Evolutionary conservation across 441 rosid genomes (phyloP).

Genomic region (Omphalea diandra): DNA sequence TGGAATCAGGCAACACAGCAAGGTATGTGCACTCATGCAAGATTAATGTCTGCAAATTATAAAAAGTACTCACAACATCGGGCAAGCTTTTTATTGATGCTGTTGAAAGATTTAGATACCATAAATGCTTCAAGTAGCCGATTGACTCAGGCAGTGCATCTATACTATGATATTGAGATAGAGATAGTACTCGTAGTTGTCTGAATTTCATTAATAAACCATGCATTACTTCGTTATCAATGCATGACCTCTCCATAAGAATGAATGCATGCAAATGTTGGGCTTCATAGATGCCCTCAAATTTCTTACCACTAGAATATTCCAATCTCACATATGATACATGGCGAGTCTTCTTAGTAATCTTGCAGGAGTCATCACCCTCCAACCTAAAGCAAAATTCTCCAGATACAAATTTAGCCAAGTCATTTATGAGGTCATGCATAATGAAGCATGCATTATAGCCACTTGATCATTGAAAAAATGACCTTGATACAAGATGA

Average conservation of each 20-base stretch:
- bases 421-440: conserved; percentile 33
- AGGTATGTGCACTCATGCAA: conserved; percentile 14
- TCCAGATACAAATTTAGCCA: conserved; percentile 26
- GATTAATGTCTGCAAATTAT: conserved; percentile 18
- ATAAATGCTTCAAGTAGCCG: conserved; percentile 15
- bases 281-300: conserved; percentile 11
- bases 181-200: conserved; percentile 6
- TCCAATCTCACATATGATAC: conserved; percentile 8
- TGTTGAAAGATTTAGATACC: conserved; percentile 18
- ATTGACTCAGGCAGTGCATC: conserved; percentile 13
- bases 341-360: conserved; percentile 14
- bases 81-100: conserved; percentile 10
- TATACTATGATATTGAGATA: conserved; percentile 14
- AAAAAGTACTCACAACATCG: conserved; percentile 10
- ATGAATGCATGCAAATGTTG: not conserved
- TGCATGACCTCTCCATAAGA: conserved; percentile 12
- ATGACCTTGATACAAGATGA: conserved; percentile 29
- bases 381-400: conserved; percentile 21
- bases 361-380: conserved; percentile 4
- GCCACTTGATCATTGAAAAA: conserved; percentile 26
- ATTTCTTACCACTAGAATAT: not conserved
- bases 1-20: conserved; percentile 22
- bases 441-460: conserved; percentile 18
- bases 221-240: conserved; percentile 17
- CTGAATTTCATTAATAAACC: conserved; percentile 3